Evolutionary conservation across 2,329 filamentous ascomycete species (phyloP), one percentile per base, ranked within the genome.

Genomic region (Knufia fluminis): DNA sequence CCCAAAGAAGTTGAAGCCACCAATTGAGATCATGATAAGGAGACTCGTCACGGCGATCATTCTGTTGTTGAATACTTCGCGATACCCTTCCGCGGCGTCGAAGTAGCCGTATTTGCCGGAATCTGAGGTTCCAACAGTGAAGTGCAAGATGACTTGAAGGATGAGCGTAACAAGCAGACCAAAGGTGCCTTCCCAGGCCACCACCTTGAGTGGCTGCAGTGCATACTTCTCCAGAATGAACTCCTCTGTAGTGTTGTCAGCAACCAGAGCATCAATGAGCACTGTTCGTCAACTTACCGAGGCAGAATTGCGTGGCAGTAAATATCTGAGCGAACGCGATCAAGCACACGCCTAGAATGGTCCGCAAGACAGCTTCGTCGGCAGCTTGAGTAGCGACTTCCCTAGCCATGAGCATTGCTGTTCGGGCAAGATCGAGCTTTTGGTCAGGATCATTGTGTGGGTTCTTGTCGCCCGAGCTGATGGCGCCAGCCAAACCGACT

Each of bases 1-100:
- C 6, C 92, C 92, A 67, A 98, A 98, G 74, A 94, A 98, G 71
- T 98, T 98, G 78, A 97, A 98, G 48, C 91, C 90, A 85, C 91
- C 91, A 60, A 98, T 98, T 61, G 88, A 94, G 58, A 98, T 77
- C 92, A 98, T 98, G 65, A 97, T 97, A 51, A 94, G 67, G 6
- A 97, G 48, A 57, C 88, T 94, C 19, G 86, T 86, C 2, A 90
- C 59, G 24, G 83, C 78, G 52, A 98, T 82, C 14, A 78, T 70
- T 46, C 72, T 77, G 66, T 90, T 82, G 31, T 81, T 72, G 8
- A 80, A 80, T 68, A 98, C 81, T 68, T 97, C 80, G 54, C 79
- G 79, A 74, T 88, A 85, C 12, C 89, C 91, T 65, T 96, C 90
- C 3, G 75, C 79, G 56, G 90, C 83, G 66, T 98, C 92, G 66